These are phyloP conservation scores for Kwoniella dejecticola DNA, from an alignment of 768 basidiomycete species.

Conservation along the genomic window DNA sequence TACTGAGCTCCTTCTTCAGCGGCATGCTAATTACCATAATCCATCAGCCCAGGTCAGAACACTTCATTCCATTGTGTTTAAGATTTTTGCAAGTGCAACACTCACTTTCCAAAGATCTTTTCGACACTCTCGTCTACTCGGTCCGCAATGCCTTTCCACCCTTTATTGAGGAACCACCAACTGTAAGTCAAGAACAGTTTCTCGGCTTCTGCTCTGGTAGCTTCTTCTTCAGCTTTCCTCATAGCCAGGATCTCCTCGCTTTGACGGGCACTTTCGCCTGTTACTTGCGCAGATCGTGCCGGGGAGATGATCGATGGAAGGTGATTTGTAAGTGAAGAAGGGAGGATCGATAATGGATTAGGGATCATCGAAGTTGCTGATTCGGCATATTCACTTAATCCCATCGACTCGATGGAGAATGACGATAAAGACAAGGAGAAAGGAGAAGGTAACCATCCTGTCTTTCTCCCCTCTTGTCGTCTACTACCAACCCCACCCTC, in stretches of 20 bases:
- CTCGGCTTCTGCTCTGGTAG: conserved; percentile 64
- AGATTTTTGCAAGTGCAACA: conserved; percentile 3
- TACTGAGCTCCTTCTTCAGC: conserved; percentile 72
- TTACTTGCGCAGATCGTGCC: conserved; percentile 31
- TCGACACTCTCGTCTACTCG: conserved; percentile 74
- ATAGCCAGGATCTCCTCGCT: conserved; percentile 53
- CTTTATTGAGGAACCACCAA: conserved; percentile 91
- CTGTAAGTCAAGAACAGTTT: conserved; percentile 78
- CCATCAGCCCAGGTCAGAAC: not conserved
- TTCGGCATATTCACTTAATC: conserved; percentile 32
- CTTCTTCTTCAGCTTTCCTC: conserved; percentile 39
- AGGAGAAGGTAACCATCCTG: conserved; percentile 31
- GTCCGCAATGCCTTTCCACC: conserved; percentile 81
- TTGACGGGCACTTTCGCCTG: conserved; percentile 22
- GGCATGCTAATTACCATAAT: conserved; percentile 65
- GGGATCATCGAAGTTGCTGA: conserved; percentile 23
- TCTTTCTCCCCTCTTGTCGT: not conserved
- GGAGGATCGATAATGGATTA: conserved; percentile 29
- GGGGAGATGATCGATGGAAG: conserved; percentile 10
- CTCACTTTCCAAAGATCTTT: conserved; percentile 81
- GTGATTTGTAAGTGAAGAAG: conserved; percentile 22
- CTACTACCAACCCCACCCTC: too few relatives aligned
- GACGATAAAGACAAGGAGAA: conserved; percentile 13
- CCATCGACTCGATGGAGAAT: conserved; percentile 31
- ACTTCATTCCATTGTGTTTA: too few relatives aligned